Percentiles rank a stretch among this genome's conserved stretches.
Evolutionary conservation across 2,329 filamentous ascomycete species (phyloP).

Genomic region (Macrophomina tecta): DNA sequence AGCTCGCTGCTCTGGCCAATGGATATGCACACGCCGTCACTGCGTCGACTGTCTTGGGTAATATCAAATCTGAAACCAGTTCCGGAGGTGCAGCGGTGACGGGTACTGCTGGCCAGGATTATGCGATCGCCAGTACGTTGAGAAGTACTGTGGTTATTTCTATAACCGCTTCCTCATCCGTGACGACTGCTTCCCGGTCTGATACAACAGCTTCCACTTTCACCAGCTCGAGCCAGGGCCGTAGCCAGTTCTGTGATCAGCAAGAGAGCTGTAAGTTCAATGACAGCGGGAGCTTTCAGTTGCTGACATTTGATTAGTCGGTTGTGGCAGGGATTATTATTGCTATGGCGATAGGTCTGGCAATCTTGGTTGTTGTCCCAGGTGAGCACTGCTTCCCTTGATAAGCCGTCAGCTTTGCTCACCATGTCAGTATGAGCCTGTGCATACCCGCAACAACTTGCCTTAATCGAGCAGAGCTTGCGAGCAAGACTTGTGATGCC

Average conservation of each 20-base stretch:
- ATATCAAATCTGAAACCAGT: too few species aligned
- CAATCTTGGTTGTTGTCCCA: neutral
- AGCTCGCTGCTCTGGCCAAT: neutral
- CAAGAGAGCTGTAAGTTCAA: too few species aligned
- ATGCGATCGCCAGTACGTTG: too few species aligned
- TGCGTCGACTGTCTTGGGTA: neutral
- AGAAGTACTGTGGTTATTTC: too few species aligned
- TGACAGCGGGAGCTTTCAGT: too few species aligned
- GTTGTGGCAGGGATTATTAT: neutral
- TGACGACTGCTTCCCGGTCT: neutral
- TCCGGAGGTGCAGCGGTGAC: too few species aligned
- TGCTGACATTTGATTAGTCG: neutral
- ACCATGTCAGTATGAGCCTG: neutral
- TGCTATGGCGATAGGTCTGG: neutral
- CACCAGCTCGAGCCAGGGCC: too few species aligned
- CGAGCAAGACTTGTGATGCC: neutral
- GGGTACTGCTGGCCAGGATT: too few species aligned
- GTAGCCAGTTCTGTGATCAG: too few species aligned
- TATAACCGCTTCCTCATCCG: neutral
- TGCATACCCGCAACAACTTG: neutral
- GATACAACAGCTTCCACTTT: too few species aligned
- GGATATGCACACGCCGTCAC: neutral
- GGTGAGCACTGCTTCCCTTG: neutral
- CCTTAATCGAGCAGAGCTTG: neutral
- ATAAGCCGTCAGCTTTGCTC: neutral